A percentile compares a stretch with the other conserved stretches of the same genome.
Conservation (phyloP, 495 filamentous ascomycete species). For the Cenococcum geophilum region DNA sequence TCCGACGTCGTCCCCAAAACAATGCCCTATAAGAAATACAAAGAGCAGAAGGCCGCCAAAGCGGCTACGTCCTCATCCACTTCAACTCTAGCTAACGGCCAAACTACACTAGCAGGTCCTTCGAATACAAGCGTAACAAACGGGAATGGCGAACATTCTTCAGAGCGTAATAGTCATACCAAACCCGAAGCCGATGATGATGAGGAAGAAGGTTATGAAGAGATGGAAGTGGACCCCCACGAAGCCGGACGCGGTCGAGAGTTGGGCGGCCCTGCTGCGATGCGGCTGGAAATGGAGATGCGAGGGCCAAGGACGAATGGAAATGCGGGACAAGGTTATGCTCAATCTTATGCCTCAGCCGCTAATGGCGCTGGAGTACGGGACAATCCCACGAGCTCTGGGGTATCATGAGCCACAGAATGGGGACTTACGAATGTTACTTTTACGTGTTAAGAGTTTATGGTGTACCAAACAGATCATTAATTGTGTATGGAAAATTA, state of each 20-base stretch:
- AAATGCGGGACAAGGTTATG: too few species aligned
- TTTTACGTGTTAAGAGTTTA: too few species aligned
- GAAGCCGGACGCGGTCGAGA: slow-evolving; percentile 4
- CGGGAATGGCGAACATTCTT: not conserved
- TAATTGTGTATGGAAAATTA: too few species aligned
- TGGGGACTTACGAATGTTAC: too few species aligned
- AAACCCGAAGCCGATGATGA: slow-evolving; percentile 7
- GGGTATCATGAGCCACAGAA: too few species aligned
- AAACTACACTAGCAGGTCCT: not conserved
- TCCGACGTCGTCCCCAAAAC: slow-evolving; percentile 85
- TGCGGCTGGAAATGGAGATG: slow-evolving; percentile 33
- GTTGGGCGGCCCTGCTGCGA: slow-evolving; percentile 21
- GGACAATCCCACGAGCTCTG: too few species aligned
- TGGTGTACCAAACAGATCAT: too few species aligned
- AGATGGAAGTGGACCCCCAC: slow-evolving; percentile 22
- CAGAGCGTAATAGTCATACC: not conserved
- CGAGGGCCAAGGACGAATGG: slow-evolving; percentile 20
- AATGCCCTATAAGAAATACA: slow-evolving; percentile 70
- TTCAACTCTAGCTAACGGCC: not conserved
- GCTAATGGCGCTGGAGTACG: too few species aligned
- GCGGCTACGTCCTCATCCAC: not conserved
- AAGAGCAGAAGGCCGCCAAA: slow-evolving; percentile 40
- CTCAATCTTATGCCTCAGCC: too few species aligned
- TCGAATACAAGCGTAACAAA: slow-evolving; percentile 12
- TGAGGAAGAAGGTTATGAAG: slow-evolving; percentile 8